Evolutionary conservation across 495 filamentous ascomycete genomes (phyloP).

Genomic region (Parathielavia hyrcaniae): DNA sequence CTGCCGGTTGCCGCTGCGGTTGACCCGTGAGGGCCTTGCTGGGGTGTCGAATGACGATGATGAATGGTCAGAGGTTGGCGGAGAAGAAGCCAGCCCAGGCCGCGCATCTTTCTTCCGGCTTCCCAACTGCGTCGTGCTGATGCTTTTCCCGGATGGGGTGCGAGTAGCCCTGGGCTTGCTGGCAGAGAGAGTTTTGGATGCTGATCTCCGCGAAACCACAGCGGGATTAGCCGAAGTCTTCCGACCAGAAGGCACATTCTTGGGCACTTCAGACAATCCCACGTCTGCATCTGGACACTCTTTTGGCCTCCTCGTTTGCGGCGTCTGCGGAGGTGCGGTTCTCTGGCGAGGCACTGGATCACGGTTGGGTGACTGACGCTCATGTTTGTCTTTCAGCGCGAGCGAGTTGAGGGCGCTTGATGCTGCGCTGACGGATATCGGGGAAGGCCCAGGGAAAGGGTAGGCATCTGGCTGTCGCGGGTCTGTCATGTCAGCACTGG

Average conservation of each 20-base stretch:
- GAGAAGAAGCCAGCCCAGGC: slow-evolving; percentile 10
- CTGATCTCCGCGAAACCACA: slow-evolving; percentile 16
- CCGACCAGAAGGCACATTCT: neutral
- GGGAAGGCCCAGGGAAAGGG: slow-evolving; percentile 24
- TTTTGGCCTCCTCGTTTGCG: slow-evolving; percentile 15
- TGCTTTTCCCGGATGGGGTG: slow-evolving; percentile 14
- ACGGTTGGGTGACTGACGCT: slow-evolving; percentile 11
- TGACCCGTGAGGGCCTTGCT: neutral
- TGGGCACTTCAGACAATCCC: slow-evolving; percentile 1
- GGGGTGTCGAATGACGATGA: slow-evolving; percentile 17
- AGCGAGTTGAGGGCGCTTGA: slow-evolving; percentile 42
- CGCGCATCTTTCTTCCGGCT: slow-evolving; percentile 10
- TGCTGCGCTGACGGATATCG: slow-evolving; percentile 43
- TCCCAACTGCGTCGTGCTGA: slow-evolving; percentile 3
- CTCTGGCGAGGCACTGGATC: slow-evolving; percentile 14
- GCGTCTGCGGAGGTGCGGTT: slow-evolving; percentile 19
- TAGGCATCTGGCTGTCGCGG: slow-evolving; percentile 26
- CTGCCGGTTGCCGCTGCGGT: slow-evolving; percentile 4
- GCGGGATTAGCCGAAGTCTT: slow-evolving; percentile 21
- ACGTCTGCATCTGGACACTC: slow-evolving; percentile 11
- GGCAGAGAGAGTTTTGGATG: slow-evolving; percentile 6
- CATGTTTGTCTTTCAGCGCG: slow-evolving; percentile 25
- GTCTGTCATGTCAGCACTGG: slow-evolving; percentile 23
- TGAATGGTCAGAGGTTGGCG: slow-evolving; percentile 21
- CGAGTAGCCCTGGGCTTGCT: slow-evolving; percentile 9